Conservation (phyloP, 2,329 filamentous ascomycete genomes). For the Pseudogymnoascus sp. region DNA sequence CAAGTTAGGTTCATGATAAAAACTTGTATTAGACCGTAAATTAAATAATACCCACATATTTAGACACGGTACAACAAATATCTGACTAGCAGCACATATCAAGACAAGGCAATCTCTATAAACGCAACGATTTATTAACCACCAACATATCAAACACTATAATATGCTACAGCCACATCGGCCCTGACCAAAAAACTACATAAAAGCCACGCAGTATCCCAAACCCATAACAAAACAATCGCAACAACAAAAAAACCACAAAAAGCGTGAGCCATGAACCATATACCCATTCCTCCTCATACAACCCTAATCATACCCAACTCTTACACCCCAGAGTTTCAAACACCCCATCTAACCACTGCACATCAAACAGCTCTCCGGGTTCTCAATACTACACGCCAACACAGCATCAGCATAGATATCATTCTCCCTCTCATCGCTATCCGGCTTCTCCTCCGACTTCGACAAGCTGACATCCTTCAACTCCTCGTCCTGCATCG, state of each 20-base stretch:
- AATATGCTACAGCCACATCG: background rate
- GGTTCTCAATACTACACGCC: constrained; percentile 95
- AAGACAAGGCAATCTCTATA: background rate
- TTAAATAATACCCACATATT: too few relatives aligned
- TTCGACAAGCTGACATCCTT: constrained; percentile 41
- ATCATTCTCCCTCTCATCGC: constrained; percentile 72
- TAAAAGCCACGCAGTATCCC: constrained; percentile 1
- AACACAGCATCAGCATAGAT: constrained; percentile 93
- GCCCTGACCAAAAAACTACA: background rate
- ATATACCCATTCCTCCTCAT: constrained; percentile 8
- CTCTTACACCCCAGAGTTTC: background rate
- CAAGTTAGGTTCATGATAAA: background rate
- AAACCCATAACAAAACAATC: background rate
- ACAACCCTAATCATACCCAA: constrained; percentile 5
- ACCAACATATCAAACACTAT: constrained; percentile 8
- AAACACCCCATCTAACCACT: constrained; percentile 55
- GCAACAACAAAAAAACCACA: background rate
- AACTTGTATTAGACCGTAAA: background rate
- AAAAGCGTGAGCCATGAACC: constrained; percentile 10
- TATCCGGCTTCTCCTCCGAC: constrained; percentile 61
- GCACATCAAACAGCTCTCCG: constrained; percentile 94
- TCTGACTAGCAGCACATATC: background rate
- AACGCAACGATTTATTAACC: constrained; percentile 2
- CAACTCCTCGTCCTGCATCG: constrained; percentile 55
- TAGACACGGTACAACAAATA: background rate